Evolutionary conservation across 495 filamentous ascomycete genomes (phyloP), one percentile per base, ranked within the genome.

Genomic region (Talaromyces adpressus): DNA sequence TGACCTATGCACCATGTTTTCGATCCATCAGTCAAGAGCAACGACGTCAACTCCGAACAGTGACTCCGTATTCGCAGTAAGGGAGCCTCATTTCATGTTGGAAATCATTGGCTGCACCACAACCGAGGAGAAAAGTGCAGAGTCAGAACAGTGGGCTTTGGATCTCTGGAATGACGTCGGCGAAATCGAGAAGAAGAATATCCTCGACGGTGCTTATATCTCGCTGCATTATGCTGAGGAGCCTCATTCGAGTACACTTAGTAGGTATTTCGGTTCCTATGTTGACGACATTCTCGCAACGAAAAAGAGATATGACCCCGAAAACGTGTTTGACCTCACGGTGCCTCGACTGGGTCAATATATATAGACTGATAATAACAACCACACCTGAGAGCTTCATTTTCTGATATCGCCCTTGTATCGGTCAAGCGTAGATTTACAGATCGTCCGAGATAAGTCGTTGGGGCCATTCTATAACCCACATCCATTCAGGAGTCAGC

Each of bases 51-150:
- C 18, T 27, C 39, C 57, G 7, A 57, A 47, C 7, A 32, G 12
- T 16, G 57, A 68, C 30, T 75, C 75, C 0, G 67, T 77, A 0
- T 78, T 79, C 63, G 66, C 34, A 9, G 22, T 68, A 5, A 66
- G 75, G 9, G 68, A 75, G 41, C 69, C 71, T 16, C 77, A 80
- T 66, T 74, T 70, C 61, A 70, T 78, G 72, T 20, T 78, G 0
- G 77, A 79, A 67, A 66, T 78, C 29, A 32, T 75, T 34, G 70
- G 62, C 0, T 67, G 51, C 41, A 60, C 36, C 6, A 60, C 23
- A 6, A 36, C 14, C 16, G 14, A 34, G 25, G 63, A 65, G 25
- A 51, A 27, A 3, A 22, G 34, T 18, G 64, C 57, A 9, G 57
- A 56, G 14, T 54, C 64, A 5, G 56, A 68, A 54, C n/a, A 61